Percentiles rank a stretch among this genome's conserved stretches.
phyloP scores from a whole-genome alignment of 2,329 filamentous ascomycete genomes.

The Microsporum canis region DNA sequence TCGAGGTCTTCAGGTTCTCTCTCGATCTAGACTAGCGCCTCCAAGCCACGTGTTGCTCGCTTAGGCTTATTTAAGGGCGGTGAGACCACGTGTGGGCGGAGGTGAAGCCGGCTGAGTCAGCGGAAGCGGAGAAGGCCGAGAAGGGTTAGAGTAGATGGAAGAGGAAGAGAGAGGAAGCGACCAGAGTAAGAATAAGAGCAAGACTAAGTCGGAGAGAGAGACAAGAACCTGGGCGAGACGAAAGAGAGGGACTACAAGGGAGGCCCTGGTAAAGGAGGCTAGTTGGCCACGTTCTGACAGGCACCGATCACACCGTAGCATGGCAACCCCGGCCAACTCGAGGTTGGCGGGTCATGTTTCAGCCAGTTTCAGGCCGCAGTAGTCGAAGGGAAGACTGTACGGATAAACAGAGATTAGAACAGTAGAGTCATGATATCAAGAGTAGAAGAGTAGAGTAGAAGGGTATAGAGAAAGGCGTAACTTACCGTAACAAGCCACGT shows the following conservation, averaged over 20 bases:
- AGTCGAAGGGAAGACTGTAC: neutral
- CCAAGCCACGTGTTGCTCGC: neutral
- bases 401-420: neutral
- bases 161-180: neutral
- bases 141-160: neutral
- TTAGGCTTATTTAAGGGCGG: neutral
- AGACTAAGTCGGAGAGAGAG: neutral
- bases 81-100: neutral
- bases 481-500: too few species aligned
- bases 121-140: neutral
- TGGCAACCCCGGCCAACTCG: neutral
- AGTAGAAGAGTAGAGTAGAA: neutral
- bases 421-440: too few species aligned
- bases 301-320: constrained; percentile 1
- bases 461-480: neutral
- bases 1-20: neutral
- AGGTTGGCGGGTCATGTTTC: neutral
- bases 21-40: neutral
- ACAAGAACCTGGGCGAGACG: neutral
- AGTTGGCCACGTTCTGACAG: neutral
- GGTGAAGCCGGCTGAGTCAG: neutral
- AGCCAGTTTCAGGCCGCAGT: neutral
- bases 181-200: neutral
- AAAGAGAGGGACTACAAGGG: neutral
- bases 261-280: neutral